phyloP scores from a whole-genome alignment of 73 alveolate species.

The Tetrahymena borealis region DNA sequence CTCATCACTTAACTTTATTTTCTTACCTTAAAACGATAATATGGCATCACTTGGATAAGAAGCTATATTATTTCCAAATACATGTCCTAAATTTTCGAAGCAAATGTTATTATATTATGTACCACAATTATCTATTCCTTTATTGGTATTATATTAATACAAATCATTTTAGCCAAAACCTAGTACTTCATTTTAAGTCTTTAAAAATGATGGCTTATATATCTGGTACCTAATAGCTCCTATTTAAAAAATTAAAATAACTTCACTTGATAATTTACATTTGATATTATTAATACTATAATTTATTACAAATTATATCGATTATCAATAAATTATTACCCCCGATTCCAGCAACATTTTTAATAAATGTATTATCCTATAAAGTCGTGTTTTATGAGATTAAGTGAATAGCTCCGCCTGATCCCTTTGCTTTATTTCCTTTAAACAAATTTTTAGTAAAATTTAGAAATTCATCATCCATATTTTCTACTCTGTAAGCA shows the following conservation, averaged over 20 bases:
- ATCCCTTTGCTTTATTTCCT: background rate
- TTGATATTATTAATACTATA: too few species aligned
- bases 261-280: too few species aligned
- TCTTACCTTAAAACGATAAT: background rate
- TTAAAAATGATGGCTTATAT: background rate
- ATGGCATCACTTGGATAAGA: background rate
- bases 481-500: background rate
- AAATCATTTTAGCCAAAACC: too few species aligned
- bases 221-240: background rate
- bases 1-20: background rate
- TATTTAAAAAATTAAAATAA: too few species aligned
- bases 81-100: background rate
- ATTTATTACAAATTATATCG: background rate
- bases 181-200: too few species aligned
- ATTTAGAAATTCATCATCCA: background rate
- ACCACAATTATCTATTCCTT: background rate
- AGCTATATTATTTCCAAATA: background rate
- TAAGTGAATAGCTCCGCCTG: background rate
- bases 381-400: too few species aligned
- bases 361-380: too few species aligned
- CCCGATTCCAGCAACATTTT: background rate
- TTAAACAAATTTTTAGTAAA: too few species aligned
- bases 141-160: background rate
- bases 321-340: background rate
- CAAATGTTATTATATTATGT: background rate